phyloP scores from a whole-genome alignment of 495 filamentous ascomycete genomes.

The Neurospora sp. region DNA sequence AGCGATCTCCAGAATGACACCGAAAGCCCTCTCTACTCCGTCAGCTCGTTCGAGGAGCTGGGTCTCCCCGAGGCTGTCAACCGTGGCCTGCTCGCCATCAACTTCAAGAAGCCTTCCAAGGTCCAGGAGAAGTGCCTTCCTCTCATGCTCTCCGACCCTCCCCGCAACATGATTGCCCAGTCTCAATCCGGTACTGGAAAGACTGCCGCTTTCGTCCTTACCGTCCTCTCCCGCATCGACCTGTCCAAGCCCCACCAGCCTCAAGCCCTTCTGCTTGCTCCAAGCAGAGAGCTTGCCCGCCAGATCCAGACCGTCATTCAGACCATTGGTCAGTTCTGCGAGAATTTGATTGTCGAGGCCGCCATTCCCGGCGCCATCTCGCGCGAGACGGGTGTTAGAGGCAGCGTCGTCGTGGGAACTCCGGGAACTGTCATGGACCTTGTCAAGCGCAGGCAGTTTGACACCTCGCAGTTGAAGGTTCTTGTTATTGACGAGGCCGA shows the following conservation, averaged over 20 bases:
- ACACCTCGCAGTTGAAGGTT: constrained; percentile 54
- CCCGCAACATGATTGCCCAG: constrained; percentile 88
- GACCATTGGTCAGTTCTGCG: constrained; percentile 72
- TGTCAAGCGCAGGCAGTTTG: constrained; percentile 59
- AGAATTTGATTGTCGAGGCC: constrained; percentile 57
- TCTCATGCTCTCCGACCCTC: constrained; percentile 70
- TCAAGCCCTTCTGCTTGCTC: constrained; percentile 83
- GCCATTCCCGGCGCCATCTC: constrained; percentile 69
- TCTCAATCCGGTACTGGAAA: constrained; percentile 98
- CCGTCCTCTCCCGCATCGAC: constrained; percentile 77
- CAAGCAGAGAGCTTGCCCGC: constrained; percentile 87
- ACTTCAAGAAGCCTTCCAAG: constrained; percentile 91
- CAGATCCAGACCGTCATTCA: constrained; percentile 81
- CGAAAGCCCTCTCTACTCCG: constrained; percentile 78
- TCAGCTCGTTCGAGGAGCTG: constrained; percentile 75
- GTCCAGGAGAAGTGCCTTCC: constrained; percentile 91
- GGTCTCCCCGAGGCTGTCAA: constrained; percentile 50
- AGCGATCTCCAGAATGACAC: constrained; percentile 79
- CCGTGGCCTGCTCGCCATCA: constrained; percentile 60
- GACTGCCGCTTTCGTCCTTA: constrained; percentile 91
- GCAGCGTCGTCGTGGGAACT: constrained; percentile 80
- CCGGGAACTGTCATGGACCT: constrained; percentile 88
- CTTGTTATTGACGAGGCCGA: constrained; percentile 90
- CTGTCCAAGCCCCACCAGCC: constrained; percentile 52
- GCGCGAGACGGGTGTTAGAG: constrained; percentile 49